Conservation (phyloP, 257 asterid species). For the Eucommia ulmoides region DNA sequence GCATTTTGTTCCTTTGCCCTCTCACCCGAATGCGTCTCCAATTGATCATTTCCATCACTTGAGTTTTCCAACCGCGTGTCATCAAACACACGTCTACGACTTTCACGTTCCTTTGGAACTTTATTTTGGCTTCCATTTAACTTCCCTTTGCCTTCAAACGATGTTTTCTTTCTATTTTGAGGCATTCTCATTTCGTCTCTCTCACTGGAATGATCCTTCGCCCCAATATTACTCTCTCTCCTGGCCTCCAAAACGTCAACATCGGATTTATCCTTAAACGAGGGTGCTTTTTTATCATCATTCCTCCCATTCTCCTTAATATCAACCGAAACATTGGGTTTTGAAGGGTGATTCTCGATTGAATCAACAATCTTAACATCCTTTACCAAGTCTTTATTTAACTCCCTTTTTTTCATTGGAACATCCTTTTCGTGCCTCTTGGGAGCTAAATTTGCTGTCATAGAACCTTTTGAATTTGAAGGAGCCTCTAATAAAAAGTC, state of each 20-base stretch:
- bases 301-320: conserved; percentile 15
- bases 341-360: no score
- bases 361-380: no score
- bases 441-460: conserved; percentile 10
- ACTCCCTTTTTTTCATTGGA: conserved; percentile 25
- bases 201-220: conserved; percentile 19
- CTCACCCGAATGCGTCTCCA: conserved; percentile 26
- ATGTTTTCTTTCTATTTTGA: conserved; percentile 18
- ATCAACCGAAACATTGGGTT: no score
- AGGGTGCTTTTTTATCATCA: conserved; percentile 17
- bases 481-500: conserved; percentile 19
- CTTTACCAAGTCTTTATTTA: conserved; percentile 27
- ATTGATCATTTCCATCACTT: conserved; percentile 18
- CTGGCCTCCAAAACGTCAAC: no score
- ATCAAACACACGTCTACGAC: conserved; percentile 11
- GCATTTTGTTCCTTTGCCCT: conserved; percentile 32
- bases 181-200: conserved; percentile 19
- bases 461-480: conserved; percentile 21
- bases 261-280: conserved; percentile 19
- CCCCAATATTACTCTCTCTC: conserved; percentile 24
- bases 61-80: conserved; percentile 16
- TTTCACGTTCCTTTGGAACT: conserved; percentile 10
- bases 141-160: conserved; percentile 37
- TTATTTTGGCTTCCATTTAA: conserved; percentile 30
- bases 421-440: conserved; percentile 20